Conservation (phyloP, 768 basidiomycete genomes). For the Boletus speciosus region DNA sequence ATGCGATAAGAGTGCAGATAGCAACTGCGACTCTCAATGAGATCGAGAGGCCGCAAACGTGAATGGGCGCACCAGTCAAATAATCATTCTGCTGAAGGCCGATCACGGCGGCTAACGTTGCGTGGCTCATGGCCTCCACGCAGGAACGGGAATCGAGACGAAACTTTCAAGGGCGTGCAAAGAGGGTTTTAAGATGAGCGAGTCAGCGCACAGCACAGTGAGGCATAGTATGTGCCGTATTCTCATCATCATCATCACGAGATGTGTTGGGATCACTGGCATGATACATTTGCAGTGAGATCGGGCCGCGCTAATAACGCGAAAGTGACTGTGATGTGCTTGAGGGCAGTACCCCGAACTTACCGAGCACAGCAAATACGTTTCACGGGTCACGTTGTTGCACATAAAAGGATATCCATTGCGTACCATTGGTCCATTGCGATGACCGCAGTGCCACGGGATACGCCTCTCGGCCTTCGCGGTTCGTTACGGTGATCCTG, state of each 20-base stretch:
- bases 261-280: neutral
- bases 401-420: neutral
- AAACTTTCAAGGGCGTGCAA: neutral
- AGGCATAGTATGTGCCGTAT: neutral
- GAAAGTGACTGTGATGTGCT: neutral
- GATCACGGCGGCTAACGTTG: neutral
- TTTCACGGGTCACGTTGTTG: neutral
- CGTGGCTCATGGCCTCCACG: neutral
- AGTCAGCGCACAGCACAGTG: no score
- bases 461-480: neutral
- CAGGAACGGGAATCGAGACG: neutral
- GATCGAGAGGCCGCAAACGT: neutral
- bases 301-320: neutral
- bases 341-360: neutral
- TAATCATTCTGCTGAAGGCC: slow-evolving; percentile 5
- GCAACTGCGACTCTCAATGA: slow-evolving; percentile 1
- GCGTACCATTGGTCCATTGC: neutral
- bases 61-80: neutral
- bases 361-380: neutral
- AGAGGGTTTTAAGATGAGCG: neutral
- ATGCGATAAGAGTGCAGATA: slow-evolving; percentile 4
- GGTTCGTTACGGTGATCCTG: neutral
- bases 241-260: neutral
- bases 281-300: neutral
- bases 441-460: neutral